phyloP scores from a whole-genome alignment of 2,329 filamentous ascomycete species.

The Pleomassaria siparia region DNA sequence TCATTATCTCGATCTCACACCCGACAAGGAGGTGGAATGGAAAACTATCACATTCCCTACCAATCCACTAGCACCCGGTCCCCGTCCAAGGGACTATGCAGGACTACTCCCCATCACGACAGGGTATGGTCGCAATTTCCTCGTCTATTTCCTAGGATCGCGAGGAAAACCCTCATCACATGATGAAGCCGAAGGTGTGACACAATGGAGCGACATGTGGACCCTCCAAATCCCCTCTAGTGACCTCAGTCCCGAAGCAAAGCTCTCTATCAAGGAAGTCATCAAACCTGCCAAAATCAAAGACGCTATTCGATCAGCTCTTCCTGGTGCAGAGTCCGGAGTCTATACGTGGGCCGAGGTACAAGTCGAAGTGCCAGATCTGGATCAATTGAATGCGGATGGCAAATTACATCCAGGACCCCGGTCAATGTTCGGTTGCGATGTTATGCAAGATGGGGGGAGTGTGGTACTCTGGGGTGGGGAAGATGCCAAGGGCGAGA shows the following conservation, averaged over 20 bases:
- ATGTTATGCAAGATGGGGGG: slow-evolving; percentile 39
- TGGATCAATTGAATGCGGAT: slow-evolving; percentile 31
- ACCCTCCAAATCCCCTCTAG: slow-evolving; percentile 47
- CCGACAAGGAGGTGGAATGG: slow-evolving; percentile 34
- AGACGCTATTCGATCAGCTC: slow-evolving; percentile 43
- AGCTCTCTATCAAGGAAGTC: slow-evolving; percentile 25
- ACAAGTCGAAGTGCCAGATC: slow-evolving; percentile 40
- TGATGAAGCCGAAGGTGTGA: slow-evolving; percentile 15
- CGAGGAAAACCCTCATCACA: slow-evolving; percentile 13
- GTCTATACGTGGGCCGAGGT: slow-evolving; percentile 47
- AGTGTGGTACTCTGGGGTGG: slow-evolving; percentile 48
- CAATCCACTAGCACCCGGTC: slow-evolving; percentile 47
- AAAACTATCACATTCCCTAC: slow-evolving; percentile 45
- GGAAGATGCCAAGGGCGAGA: slow-evolving; percentile 45
- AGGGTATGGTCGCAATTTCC: slow-evolving; percentile 48
- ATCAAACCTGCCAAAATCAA: slow-evolving; percentile 49
- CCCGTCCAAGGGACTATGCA: slow-evolving; percentile 42
- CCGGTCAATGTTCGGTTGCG: slow-evolving; percentile 45
- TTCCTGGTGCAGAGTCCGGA: slow-evolving; percentile 43
- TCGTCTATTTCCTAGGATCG: slow-evolving; percentile 47
- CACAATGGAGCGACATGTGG: slow-evolving; percentile 48
- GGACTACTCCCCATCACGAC: slow-evolving; percentile 46
- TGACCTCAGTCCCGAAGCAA: slow-evolving; percentile 25
- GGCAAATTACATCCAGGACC: slow-evolving; percentile 50
- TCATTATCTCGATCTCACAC: slow-evolving; percentile 27